Conservation (phyloP, 2,329 filamentous ascomycete genomes). For the Phialemoniopsis sp. region DNA sequence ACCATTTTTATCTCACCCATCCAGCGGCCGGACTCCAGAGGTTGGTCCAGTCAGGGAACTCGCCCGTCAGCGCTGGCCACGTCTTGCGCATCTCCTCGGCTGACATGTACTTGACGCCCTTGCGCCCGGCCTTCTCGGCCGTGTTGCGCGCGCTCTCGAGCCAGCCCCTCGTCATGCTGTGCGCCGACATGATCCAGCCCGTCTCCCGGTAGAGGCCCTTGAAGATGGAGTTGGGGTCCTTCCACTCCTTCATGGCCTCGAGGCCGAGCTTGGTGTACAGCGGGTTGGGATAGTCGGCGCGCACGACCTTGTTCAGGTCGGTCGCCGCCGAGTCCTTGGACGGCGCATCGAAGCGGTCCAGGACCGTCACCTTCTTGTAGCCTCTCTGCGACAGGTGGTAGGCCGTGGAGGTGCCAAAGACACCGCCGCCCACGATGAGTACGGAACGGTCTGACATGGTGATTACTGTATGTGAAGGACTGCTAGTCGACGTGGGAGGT, state of each 20-base stretch:
- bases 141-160: slow-evolving; percentile 17
- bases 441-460: too few species aligned
- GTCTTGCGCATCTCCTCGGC: slow-evolving; percentile 16
- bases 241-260: slow-evolving; percentile 22
- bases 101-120: slow-evolving; percentile 18
- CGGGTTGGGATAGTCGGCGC: slow-evolving; percentile 26
- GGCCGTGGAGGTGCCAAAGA: slow-evolving; percentile 63
- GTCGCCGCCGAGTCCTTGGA: slow-evolving; percentile 17
- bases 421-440: slow-evolving; percentile 60
- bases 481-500: too few species aligned
- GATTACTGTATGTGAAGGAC: too few species aligned
- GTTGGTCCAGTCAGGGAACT: slow-evolving; percentile 21
- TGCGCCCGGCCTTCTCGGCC: slow-evolving; percentile 14
- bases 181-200: slow-evolving; percentile 21
- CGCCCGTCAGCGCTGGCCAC: slow-evolving; percentile 20
- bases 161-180: slow-evolving; percentile 20
- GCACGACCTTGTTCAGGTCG: slow-evolving; percentile 32
- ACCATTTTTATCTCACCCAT: slow-evolving; percentile 18
- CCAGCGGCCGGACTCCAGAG: slow-evolving; percentile 18
- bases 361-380: slow-evolving; percentile 14
- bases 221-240: slow-evolving; percentile 18
- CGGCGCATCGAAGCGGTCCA: slow-evolving; percentile 18
- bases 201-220: slow-evolving; percentile 21
- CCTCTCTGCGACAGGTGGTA: slow-evolving; percentile 49
- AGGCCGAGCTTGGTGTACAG: slow-evolving; percentile 22